Evolutionary conservation across 2,329 filamentous ascomycete species (phyloP), one percentile per base, ranked within the genome.

Genomic region (Clonostachys chloroleuca): DNA sequence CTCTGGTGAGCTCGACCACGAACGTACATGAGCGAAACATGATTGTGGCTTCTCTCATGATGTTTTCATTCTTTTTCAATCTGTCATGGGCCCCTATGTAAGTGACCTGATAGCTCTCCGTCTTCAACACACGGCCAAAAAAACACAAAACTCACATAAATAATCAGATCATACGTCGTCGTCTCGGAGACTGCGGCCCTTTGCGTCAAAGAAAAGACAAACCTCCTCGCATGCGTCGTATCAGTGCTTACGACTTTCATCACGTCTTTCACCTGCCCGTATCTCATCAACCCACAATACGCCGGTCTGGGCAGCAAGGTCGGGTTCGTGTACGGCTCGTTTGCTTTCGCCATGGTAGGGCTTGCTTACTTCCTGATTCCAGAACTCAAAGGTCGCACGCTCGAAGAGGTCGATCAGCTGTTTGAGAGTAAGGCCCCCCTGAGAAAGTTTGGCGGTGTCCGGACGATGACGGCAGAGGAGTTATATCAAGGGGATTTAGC

Each of bases 251-350:
- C 59, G 7, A 62, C 59, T 0, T 64, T 64, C 45, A 58, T 56
- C 4, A 60, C 65, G 1, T 59, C 58, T 17, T 69, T 70, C 42
- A 57, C 55, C 10, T 57, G 67, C 12, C 68, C 67, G 1, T 70
- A 70, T 48, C 59, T 69, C 16, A 54, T 66, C 8, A 59, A 67
- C 47, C 53, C 55, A 13, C 60, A 59, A 10, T 65, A 66, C 30
- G 65, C 63, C 4, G 54, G 56, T 30, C 58, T 70, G 9, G 59
- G 61, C 2, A 55, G 60, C 14, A 65, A 64, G 45, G 59, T 67
- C 9, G 65, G 65, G 12, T 67, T 67, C 47, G 61, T 67, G 45
- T 67, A 62, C 43, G 64, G 61, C 4, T 47, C 55, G 17, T 51
- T 61, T 20, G 54, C 59, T 9, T 47, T 59, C 18, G 24, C 49